phyloP scores from a whole-genome alignment of 2,329 filamentous ascomycete species.

The Aspergillus transmontanensis region DNA sequence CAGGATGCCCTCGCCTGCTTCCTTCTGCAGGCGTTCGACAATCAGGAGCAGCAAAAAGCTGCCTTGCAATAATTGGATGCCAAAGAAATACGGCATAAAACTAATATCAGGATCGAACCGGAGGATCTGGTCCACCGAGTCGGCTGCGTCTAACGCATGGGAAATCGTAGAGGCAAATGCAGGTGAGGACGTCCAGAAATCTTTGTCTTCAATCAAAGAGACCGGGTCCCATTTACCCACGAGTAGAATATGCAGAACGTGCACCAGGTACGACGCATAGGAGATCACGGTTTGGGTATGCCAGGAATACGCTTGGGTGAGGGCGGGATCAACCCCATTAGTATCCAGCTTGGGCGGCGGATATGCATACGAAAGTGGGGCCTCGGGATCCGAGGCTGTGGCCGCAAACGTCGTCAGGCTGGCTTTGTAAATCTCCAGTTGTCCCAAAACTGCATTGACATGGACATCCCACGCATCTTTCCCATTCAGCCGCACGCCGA shows the following conservation, averaged over 20 bases:
- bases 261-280: slow-evolving; percentile 90
- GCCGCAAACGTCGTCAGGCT: slow-evolving; percentile 59
- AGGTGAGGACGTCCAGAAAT: slow-evolving; percentile 89
- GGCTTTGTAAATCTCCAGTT: slow-evolving; percentile 78
- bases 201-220: slow-evolving; percentile 87
- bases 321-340: slow-evolving; percentile 43
- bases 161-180: slow-evolving; percentile 85
- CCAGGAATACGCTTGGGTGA: slow-evolving; percentile 39
- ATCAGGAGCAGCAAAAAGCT: slow-evolving; percentile 86
- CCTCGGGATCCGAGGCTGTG: slow-evolving; percentile 29
- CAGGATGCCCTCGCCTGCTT: slow-evolving; percentile 83
- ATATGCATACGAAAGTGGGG: slow-evolving; percentile 50
- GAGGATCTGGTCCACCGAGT: slow-evolving; percentile 83
- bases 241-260: slow-evolving; percentile 86
- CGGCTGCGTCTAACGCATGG: slow-evolving; percentile 85
- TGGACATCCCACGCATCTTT: slow-evolving; percentile 80
- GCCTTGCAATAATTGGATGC: slow-evolving; percentile 87
- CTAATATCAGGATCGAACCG: slow-evolving; percentile 89
- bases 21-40: slow-evolving; percentile 82
- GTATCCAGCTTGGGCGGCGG: slow-evolving; percentile 61
- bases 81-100: slow-evolving; percentile 97
- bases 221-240: slow-evolving; percentile 97
- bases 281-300: slow-evolving; percentile 85
- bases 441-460: slow-evolving; percentile 73
- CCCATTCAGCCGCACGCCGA: slow-evolving; percentile 72